Base-by-base conservation (phyloP, 2,329 filamentous ascomycete species). In the Diaporthe humulicola region DNA sequence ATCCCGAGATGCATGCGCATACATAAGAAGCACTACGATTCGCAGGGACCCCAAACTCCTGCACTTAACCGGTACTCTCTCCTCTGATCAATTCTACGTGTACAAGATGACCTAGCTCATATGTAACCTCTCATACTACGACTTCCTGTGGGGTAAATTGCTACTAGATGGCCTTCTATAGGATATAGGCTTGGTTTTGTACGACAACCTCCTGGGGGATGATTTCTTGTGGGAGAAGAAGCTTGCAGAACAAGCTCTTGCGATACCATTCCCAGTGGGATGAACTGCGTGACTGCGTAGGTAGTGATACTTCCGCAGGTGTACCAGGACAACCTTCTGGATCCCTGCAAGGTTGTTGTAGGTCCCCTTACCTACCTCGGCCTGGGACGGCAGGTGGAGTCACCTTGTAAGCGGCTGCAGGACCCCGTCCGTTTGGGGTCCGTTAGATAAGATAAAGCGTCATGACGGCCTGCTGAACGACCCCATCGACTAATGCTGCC, bases 381-480 rank as follows among this genome's bases (percentile, higher is more conserved):
- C 19, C 28, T 48, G 60, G 33, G 36, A 61, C 60, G 12, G 28
- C 28, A 30, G 42, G 60, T 66, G 61, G 61, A 36, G 61, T 69
- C 33, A 28, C 22, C 17, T 4, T 40, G 45, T 19, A 71, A 30
- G 67, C 38, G 17, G n/a, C 56, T 72, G 57, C 57, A 50, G 45
- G n/a, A 22, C 42, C 45, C 57, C 57, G 60, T 45, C 25, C 40
- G 10, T 33, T 64, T 48, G 60, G 17, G 60, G 60, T 48, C 60
- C 15, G n/a, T 71, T 42, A 61, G 70, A 72, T 72, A 72, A 72
- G 70, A 72, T 72, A 72, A 64, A 22, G 57, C 57, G 58, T 72
- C 57, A 72, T 56, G 45, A 36, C 36, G 57, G 19, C 57, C 48
- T 10, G 9, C 14, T 4, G 25, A 22, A 45, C 45, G 48, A 72